Percentiles rank a stretch among this genome's conserved stretches.
Evolutionary conservation across 1,284 basidiomycete species (phyloP).

Genomic region (Naganishia sp.): DNA sequence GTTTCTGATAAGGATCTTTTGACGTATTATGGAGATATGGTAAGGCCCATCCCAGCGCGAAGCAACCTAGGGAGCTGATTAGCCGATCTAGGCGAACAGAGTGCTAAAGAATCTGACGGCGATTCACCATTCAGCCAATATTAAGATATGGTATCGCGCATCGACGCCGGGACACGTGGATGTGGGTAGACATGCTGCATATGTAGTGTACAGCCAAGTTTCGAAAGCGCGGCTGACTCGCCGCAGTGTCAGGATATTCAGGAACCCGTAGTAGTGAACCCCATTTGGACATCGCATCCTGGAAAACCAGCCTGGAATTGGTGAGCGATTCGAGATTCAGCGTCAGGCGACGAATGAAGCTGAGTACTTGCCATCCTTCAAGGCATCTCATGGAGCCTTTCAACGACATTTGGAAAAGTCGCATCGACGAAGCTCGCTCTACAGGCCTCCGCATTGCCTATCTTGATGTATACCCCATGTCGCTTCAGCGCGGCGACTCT

Average conservation of each 20-base stretch:
- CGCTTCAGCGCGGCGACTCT: constrained; percentile 24
- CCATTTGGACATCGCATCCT: not conserved
- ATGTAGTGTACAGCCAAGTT: too few species aligned
- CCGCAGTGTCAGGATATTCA: not conserved
- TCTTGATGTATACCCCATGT: constrained; percentile 30
- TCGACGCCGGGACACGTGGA: constrained; percentile 17
- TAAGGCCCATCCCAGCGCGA: not conserved
- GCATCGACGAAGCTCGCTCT: constrained; percentile 1
- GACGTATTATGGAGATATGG: constrained; percentile 23
- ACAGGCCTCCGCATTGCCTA: constrained; percentile 10
- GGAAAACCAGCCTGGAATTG: constrained; percentile 5
- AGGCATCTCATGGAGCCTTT: constrained; percentile 27
- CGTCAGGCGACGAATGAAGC: not conserved
- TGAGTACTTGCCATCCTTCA: not conserved
- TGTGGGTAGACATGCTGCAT: not conserved
- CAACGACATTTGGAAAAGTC: constrained; percentile 19
- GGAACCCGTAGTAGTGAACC: not conserved
- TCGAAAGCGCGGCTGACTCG: too few species aligned
- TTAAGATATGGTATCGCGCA: constrained; percentile 22
- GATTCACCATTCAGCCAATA: not conserved
- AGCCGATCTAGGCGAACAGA: not conserved
- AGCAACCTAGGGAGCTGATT: not conserved
- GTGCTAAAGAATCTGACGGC: constrained; percentile 13
- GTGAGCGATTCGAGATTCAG: not conserved
- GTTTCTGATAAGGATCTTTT: constrained; percentile 17